phyloP scores from a whole-genome alignment of 306 rosid genomes.

The Betula pendula region DNA sequence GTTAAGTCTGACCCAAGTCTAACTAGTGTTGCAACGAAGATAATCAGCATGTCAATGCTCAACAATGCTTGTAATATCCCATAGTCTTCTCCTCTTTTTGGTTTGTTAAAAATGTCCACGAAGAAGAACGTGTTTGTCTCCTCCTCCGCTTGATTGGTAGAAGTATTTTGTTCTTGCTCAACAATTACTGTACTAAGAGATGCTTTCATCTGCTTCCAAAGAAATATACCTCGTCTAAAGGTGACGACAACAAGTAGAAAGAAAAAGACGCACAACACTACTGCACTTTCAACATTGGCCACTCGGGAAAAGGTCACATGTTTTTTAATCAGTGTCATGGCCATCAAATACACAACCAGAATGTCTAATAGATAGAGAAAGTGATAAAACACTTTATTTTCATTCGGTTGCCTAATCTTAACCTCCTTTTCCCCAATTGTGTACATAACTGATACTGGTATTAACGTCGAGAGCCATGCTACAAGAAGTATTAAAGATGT shows the following conservation, averaged over 20 bases:
- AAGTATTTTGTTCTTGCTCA: neutral
- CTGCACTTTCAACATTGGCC: slow-evolving; percentile 26
- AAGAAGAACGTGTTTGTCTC: slow-evolving; percentile 7
- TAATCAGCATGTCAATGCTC: slow-evolving; percentile 40
- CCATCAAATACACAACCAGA: slow-evolving; percentile 40
- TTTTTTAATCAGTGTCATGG: slow-evolving; percentile 29
- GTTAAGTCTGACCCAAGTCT: slow-evolving; percentile 43
- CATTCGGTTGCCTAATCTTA: slow-evolving; percentile 23
- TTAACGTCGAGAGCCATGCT: slow-evolving; percentile 46
- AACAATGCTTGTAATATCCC: slow-evolving; percentile 42
- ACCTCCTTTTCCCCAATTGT: slow-evolving; percentile 28
- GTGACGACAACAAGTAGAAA: no score
- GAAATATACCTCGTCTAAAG: slow-evolving; percentile 27
- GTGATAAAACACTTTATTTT: slow-evolving; percentile 34
- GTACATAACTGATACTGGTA: slow-evolving; percentile 32
- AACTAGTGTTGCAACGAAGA: slow-evolving; percentile 32
- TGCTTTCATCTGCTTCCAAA: slow-evolving; percentile 24
- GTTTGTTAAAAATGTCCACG: slow-evolving; percentile 15
- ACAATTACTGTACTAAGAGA: neutral
- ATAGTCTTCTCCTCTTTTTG: slow-evolving; percentile 47
- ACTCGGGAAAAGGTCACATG: slow-evolving; percentile 16
- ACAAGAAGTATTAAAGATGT: slow-evolving; percentile 41
- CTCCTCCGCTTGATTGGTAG: no score
- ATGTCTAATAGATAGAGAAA: slow-evolving; percentile 36
- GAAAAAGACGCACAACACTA: slow-evolving; percentile 1